phyloP scores from a whole-genome alignment of 306 rosid genomes.

The Dryas octopetala region DNA sequence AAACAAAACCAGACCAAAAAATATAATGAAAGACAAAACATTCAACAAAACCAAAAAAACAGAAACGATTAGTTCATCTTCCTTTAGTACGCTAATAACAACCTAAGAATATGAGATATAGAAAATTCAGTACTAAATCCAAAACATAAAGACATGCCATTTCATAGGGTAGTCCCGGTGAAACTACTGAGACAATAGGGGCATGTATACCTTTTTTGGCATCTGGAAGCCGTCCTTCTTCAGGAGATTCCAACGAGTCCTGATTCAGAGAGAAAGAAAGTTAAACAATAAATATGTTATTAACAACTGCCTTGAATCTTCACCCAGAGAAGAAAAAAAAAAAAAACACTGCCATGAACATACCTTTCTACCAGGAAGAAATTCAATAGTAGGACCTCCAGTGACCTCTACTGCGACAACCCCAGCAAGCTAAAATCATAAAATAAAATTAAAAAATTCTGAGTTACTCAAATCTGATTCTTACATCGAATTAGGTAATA shows the following conservation, averaged over 20 bases:
- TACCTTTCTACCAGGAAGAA: conserved; percentile 85
- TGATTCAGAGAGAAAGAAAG: conserved; percentile 27
- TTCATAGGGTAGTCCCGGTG: too few relatives aligned
- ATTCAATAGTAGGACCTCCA: conserved; percentile 83
- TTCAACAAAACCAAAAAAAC: neutral
- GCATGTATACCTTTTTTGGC: conserved; percentile 61
- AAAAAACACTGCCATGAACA: neutral
- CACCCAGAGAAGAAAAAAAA: too few relatives aligned
- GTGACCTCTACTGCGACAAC: conserved; percentile 92
- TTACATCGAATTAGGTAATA: neutral
- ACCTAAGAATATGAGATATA: neutral
- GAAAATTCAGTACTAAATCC: neutral
- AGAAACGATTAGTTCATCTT: neutral
- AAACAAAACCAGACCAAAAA: neutral
- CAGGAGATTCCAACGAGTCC: conserved; percentile 64
- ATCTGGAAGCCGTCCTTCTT: conserved; percentile 93
- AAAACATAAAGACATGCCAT: too few relatives aligned
- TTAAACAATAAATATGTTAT: neutral
- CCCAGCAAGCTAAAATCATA: conserved; percentile 75
- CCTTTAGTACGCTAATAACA: neutral
- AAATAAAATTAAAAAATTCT: neutral
- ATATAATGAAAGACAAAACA: neutral
- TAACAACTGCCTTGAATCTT: neutral
- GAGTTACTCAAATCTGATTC: neutral
- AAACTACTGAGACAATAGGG: neutral